These are phyloP conservation scores for Penicillium arizonense DNA, from an alignment of 495 filamentous ascomycete species.

Conservation along the genomic window DNA sequence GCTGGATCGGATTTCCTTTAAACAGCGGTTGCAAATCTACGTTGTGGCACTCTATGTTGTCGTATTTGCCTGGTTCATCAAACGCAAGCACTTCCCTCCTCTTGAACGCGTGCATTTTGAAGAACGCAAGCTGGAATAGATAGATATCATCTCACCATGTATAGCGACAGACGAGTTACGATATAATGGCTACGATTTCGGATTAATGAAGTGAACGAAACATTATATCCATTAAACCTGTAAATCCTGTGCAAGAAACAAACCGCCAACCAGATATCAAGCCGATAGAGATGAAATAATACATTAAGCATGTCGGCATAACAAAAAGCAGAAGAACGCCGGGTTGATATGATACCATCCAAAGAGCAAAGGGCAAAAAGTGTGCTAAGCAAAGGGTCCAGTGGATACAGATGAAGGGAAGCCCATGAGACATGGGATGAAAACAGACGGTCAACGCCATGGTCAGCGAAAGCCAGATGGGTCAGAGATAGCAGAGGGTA, in stretches of 20 bases:
- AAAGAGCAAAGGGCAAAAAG: background rate
- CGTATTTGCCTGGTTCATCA: constrained; percentile 28
- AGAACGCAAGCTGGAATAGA: constrained; percentile 12
- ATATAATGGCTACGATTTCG: constrained; percentile 7
- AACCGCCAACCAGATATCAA: constrained; percentile 11
- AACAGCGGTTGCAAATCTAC: constrained; percentile 13
- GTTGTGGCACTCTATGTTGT: constrained; percentile 12
- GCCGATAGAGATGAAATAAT: constrained; percentile 6
- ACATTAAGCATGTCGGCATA: constrained; percentile 20
- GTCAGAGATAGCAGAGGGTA: constrained; percentile 21
- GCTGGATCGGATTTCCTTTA: constrained; percentile 13
- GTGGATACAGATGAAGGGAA: constrained; percentile 3
- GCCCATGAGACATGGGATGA: constrained; percentile 1
- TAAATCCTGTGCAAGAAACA: constrained; percentile 2
- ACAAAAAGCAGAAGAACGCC: constrained; percentile 15
- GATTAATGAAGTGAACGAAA: background rate
- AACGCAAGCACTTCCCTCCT: constrained; percentile 9
- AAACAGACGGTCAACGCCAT: constrained; percentile 16
- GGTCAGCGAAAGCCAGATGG: constrained; percentile 9
- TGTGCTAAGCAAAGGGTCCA: background rate
- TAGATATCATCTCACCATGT: background rate
- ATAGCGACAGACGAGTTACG: background rate
- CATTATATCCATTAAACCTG: constrained; percentile 9
- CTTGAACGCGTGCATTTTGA: constrained; percentile 16
- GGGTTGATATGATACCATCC: background rate